Evolutionary conservation across 1,284 basidiomycete species (phyloP).

Genomic region (Leucoagaricus sp.): DNA sequence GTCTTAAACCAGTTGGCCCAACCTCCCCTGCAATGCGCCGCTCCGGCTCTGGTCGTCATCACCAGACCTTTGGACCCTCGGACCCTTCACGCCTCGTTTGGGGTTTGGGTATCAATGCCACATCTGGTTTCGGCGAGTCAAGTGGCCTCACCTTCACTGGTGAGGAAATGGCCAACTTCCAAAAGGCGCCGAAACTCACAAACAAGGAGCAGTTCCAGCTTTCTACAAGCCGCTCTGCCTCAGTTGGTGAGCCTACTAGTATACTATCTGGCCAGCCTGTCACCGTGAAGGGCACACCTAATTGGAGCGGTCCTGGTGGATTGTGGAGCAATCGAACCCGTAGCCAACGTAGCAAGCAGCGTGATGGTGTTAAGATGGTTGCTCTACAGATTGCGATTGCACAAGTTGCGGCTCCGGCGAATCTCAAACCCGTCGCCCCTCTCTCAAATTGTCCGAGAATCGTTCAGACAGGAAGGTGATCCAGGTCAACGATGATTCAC

Average conservation of each 20-base stretch:
- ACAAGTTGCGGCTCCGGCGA: conserved; percentile 20
- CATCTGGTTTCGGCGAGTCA: conserved; percentile 45
- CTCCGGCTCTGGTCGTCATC: conserved; percentile 61
- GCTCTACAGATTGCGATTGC: conserved; percentile 30
- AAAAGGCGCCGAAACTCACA: conserved; percentile 54
- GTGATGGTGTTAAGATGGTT: conserved; percentile 47
- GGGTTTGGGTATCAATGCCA: conserved; percentile 54
- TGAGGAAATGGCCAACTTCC: conserved; percentile 73
- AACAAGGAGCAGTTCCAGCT: conserved; percentile 73
- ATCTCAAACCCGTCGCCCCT: conserved; percentile 68
- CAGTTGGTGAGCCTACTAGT: conserved; percentile 43
- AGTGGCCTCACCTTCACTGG: conserved; percentile 43
- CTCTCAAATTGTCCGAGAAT: conserved; percentile 74
- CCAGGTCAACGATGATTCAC: conserved; percentile 63
- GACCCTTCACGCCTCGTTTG: conserved; percentile 48
- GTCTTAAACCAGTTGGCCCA: conserved; percentile 79
- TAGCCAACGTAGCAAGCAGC: conserved; percentile 72
- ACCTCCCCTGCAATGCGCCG: conserved; percentile 51
- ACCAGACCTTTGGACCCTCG: conserved; percentile 40
- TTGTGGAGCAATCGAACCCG: conserved; percentile 60
- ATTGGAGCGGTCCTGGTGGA: conserved; percentile 68
- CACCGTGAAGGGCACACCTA: conserved; percentile 73
- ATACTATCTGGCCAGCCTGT: conserved; percentile 44
- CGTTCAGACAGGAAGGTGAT: conserved; percentile 69
- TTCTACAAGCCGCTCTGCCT: conserved; percentile 42